Conservation (phyloP, 2,329 filamentous ascomycete genomes). For the Trichoderma atrobrunneum region DNA sequence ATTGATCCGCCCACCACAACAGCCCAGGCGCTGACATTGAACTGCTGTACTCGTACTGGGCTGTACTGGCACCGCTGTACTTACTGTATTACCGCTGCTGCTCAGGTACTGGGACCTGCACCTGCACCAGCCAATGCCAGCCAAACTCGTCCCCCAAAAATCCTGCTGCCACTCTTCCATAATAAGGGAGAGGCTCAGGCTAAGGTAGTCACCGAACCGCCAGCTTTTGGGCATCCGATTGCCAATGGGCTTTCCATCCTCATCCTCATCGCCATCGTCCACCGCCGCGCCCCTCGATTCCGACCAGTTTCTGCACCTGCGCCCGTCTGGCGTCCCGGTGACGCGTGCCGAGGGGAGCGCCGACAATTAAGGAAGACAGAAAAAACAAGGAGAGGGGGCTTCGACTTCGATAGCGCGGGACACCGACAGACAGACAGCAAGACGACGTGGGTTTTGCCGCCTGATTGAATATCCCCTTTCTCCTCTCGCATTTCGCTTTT, state of each 20-base stretch:
- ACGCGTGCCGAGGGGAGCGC: conserved; percentile 19
- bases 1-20: conserved; percentile 16
- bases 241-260: conserved; percentile 7
- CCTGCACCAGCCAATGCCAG: not conserved
- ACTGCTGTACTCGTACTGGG: not conserved
- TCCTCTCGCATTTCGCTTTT: not conserved
- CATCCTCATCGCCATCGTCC: not conserved
- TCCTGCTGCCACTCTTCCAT: not conserved
- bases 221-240: not conserved
- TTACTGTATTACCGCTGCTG: not conserved
- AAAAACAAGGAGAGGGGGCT: not conserved
- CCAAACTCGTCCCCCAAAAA: not conserved
- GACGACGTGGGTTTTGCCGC: not conserved
- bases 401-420: not conserved
- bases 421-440: not conserved
- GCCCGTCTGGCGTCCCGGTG: conserved; percentile 18
- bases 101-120: not conserved
- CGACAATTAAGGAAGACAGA: not conserved
- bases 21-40: not conserved
- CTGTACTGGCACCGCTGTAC: not conserved
- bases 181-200: conserved; percentile 5
- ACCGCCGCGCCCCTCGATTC: conserved; percentile 8
- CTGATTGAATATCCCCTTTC: not conserved
- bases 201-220: not conserved
- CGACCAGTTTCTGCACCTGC: not conserved